Base-by-base conservation (phyloP, 139 green algal species). In the Diplosphaera chodatii region DNA sequence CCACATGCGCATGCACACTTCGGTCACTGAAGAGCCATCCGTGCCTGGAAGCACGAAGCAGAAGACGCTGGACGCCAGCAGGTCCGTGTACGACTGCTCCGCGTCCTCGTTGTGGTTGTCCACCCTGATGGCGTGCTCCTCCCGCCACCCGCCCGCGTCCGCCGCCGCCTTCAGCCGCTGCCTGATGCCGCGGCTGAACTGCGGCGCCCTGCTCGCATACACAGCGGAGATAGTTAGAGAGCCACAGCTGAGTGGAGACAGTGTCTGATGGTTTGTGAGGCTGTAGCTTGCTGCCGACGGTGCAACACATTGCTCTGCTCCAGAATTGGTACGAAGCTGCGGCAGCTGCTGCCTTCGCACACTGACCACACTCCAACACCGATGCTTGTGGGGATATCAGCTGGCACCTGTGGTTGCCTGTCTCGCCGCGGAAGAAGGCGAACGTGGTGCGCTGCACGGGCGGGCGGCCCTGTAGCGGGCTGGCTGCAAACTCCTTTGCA, bases 21-120 rank as follows among this genome's bases (percentile, higher is more conserved):
- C 3, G 48, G 8, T 25, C 25, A n/a, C n/a, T n/a, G 3, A 10
- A 27, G 13, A n/a, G 48, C 48, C 48, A 18, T n/a, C 13, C 48
- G 32, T 16, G 33, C 66, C 66, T 71, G 81, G 80, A 20, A 76
- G 63, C 23, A 86, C 80, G 2, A 90, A 67, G 74, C 82, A 90
- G 76, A 83, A 90, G n/a, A n/a, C 22, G 34, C 73, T 77, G 20
- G 72, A 56, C 0, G 74, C 40, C 16, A 87, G 70, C 33, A 84
- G 67, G 20, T 66, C 27, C 8, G 67, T 74, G 33, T 84, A 79
- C 20, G 72, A 55, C 3, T 74, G 74, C 2, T 67, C 33, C 6
- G 23, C 25, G 8, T 71, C 66, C 33, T 71, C 66, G 10, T 29
- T 4, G 33, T 27, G 25, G n/a, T 41, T n/a, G 22, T 63, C 55